Conservation (phyloP, 148 eudicot genomes). For the Camellia granthamiana region DNA sequence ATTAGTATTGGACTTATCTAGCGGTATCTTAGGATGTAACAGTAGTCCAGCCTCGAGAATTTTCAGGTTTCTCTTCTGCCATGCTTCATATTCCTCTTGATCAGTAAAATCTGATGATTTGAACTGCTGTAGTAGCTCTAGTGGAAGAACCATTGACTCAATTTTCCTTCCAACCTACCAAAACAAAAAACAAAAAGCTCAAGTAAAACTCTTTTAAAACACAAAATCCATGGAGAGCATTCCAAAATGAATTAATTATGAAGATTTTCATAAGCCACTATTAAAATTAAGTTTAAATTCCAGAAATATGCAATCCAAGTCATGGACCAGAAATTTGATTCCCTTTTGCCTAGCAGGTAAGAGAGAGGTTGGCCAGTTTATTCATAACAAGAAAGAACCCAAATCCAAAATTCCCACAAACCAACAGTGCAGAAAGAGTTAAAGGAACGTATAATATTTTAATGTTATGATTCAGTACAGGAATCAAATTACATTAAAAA, state of each 20-base stretch:
- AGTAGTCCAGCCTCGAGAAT: slow-evolving; percentile 95
- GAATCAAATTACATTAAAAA: not conserved
- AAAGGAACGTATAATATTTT: not conserved
- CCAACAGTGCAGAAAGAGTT: not conserved
- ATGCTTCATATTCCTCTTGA: slow-evolving; percentile 75
- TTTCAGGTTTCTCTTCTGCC: slow-evolving; percentile 84
- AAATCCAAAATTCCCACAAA: slow-evolving; percentile 7
- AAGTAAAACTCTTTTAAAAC: not conserved
- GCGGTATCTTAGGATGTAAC: slow-evolving; percentile 67
- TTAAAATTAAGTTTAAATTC: not conserved
- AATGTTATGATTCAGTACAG: not conserved
- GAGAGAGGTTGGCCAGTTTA: not conserved
- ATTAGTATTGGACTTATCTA: slow-evolving; percentile 69
- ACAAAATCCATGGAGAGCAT: not conserved
- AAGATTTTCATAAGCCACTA: not conserved
- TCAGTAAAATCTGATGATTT: slow-evolving; percentile 81
- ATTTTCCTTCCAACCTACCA: slow-evolving; percentile 76
- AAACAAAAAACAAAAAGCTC: slow-evolving; percentile 11
- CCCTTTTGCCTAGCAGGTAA: not conserved
- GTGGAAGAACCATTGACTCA: slow-evolving; percentile 82
- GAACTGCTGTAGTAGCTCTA: slow-evolving; percentile 90
- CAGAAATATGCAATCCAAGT: not conserved
- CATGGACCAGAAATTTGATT: not conserved
- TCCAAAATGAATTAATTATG: not conserved
- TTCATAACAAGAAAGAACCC: slow-evolving; percentile 1